Base-by-base conservation (phyloP, 768 basidiomycete genomes). In the Termitomyces sp. region DNA sequence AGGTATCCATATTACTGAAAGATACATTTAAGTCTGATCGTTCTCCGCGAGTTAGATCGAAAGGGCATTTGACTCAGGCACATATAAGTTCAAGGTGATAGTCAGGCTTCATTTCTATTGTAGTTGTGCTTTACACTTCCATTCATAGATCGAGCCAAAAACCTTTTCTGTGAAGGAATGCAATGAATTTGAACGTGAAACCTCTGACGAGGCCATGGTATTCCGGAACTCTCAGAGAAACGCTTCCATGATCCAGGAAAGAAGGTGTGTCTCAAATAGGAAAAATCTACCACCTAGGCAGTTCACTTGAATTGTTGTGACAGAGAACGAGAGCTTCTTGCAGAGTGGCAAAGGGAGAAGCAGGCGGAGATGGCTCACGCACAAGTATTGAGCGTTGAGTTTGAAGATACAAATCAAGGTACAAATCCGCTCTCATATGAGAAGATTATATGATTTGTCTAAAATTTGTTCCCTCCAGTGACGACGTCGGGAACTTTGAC, bases 121-220 rank as follows among this genome's bases (percentile, higher is more conserved):
- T 63, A 35, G 50, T 52, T 9, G 20, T 83, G 77, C 74, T 83
- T 50, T 77, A 85, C 16, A 13, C 7, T 40, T 14, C n/a, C 18
- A 12, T 53, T 51, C 30, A 43, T 33, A 84, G 78, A 76, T 86
- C 44, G 79, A 87, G 62, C 69, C 75, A 4, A 74, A 74, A 0
- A 71, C 69, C 1, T 83, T 89, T 62, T 85, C 83, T 9, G 80
- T 87, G 74, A 67, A 68, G 9, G 73, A 79, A 5, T 82, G 88
- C 61, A 72, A 69, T 2, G 40, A 59, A 0, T 83, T 85, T 60
- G 64, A 76, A 2, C 62, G 70, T 4, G 71, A 72, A 0, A 76
- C 85, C 20, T 68, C 70, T 4, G 69, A 70, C 0, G 81, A 86
- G 57, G 68, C 80, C 1, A 55, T 61, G 1, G 65, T 61, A 33